Conservation (phyloP, 352 stramenopile genomes). For the Globisporangium polare region DNA sequence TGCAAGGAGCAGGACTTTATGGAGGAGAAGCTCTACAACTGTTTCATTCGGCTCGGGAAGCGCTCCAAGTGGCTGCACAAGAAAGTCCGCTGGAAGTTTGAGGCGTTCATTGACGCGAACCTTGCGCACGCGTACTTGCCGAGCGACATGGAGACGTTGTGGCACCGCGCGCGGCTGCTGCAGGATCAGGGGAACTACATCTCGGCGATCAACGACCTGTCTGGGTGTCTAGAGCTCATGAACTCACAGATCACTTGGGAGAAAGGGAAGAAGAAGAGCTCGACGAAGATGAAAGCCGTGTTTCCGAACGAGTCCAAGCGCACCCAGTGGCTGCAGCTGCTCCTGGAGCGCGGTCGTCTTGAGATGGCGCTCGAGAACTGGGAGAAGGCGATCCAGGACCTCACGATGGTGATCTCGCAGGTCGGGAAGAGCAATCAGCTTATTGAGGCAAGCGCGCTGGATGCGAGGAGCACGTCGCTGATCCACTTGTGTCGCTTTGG, state of each 20-base stretch:
- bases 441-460: slow-evolving; percentile 24
- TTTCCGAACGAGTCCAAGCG: slow-evolving; percentile 36
- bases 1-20: slow-evolving; percentile 51
- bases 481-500: slow-evolving; percentile 34
- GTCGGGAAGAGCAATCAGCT: slow-evolving; percentile 25
- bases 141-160: slow-evolving; percentile 45
- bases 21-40: slow-evolving; percentile 51
- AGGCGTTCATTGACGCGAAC: slow-evolving; percentile 48
- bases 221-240: slow-evolving; percentile 36
- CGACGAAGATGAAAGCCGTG: slow-evolving; percentile 21
- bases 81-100: slow-evolving; percentile 43
- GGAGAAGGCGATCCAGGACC: slow-evolving; percentile 36
- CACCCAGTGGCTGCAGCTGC: slow-evolving; percentile 44
- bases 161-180: slow-evolving; percentile 38
- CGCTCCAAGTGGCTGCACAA: slow-evolving; percentile 43
- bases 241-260: slow-evolving; percentile 33
- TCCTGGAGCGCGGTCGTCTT: slow-evolving; percentile 35
- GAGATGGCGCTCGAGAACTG: slow-evolving; percentile 36
- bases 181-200: slow-evolving; percentile 34
- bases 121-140: slow-evolving; percentile 46
- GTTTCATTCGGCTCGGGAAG: slow-evolving; percentile 36
- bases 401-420: slow-evolving; percentile 40
- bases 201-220: slow-evolving; percentile 41
- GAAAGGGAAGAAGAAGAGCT: slow-evolving; percentile 22
- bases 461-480: slow-evolving; percentile 31